A percentile compares a stretch with the other conserved stretches of the same genome.
These are phyloP conservation scores for Talaromyces nanjingensis DNA, from an alignment of 495 filamentous ascomycete species.

Conservation along the genomic window DNA sequence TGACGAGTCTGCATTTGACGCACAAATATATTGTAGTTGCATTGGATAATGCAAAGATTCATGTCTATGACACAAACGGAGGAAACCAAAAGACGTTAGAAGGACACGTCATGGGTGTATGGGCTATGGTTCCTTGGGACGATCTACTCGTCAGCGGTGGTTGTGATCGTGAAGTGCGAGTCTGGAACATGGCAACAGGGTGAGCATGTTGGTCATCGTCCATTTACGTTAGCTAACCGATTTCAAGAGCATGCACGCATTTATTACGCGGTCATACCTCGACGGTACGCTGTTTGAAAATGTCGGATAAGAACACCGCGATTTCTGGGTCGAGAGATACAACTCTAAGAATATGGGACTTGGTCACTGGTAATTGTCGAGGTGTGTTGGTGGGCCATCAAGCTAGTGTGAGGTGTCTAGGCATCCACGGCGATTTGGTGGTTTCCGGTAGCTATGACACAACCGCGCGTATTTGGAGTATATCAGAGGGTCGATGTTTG, in stretches of 20 bases:
- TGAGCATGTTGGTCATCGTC: constrained; percentile 34
- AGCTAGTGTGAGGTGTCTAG: constrained; percentile 91
- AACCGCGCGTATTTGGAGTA: constrained; percentile 94
- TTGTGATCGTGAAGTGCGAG: constrained; percentile 92
- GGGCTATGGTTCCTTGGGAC: constrained; percentile 99
- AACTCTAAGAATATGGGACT: constrained; percentile 91
- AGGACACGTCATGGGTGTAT: constrained; percentile 98
- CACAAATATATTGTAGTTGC: constrained; percentile 95
- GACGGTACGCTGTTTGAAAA: constrained; percentile 94
- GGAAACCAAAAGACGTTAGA: constrained; percentile 80
- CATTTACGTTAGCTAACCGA: constrained; percentile 8
- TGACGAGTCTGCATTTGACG: constrained; percentile 91
- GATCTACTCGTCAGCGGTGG: constrained; percentile 93
- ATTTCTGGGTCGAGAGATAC: constrained; percentile 96
- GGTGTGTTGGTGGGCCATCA: constrained; percentile 95
- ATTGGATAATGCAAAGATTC: constrained; percentile 96
- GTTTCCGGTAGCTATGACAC: constrained; percentile 98
- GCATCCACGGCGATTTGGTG: constrained; percentile 90
- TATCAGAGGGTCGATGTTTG: constrained; percentile 84
- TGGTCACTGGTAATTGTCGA: constrained; percentile 74
- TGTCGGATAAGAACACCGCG: constrained; percentile 87
- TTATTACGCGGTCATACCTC: constrained; percentile 90
- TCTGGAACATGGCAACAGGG: constrained; percentile 97
- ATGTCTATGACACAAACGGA: constrained; percentile 91
- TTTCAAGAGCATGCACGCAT: constrained; percentile 60